Evolutionary conservation across 2,329 filamentous ascomycete species (phyloP).

Genomic region (Nothomitra cinnamomea): DNA sequence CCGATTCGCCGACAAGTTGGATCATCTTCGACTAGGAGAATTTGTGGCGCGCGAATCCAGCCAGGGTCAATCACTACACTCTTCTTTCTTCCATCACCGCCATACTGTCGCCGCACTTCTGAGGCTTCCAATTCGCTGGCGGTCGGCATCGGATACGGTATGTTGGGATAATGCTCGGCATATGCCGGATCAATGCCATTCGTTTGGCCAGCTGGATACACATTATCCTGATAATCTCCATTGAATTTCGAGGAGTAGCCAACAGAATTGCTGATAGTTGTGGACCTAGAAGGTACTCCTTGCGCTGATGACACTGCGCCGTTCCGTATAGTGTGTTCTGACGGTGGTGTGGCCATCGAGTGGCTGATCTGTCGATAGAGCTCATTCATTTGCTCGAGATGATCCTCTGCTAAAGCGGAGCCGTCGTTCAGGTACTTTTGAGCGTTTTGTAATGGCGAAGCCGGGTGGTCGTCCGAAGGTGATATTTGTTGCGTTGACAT

Average conservation of each 20-base stretch:
- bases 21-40: constrained; percentile 78
- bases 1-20: constrained; percentile 49
- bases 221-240: constrained; percentile 49
- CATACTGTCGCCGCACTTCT: constrained; percentile 28
- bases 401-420: constrained; percentile 43
- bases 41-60: constrained; percentile 53
- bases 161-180: constrained; percentile 85
- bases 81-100: constrained; percentile 39
- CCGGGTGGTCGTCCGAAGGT: constrained; percentile 42
- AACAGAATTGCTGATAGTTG: constrained; percentile 29
- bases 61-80: constrained; percentile 43
- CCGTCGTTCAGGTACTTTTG: constrained; percentile 49
- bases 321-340: constrained; percentile 31
- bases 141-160: constrained; percentile 59
- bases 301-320: not conserved
- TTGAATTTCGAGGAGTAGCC: constrained; percentile 31
- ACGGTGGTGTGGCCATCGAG: constrained; percentile 37
- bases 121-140: constrained; percentile 40
- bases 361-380: constrained; percentile 36
- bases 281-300: constrained; percentile 22
- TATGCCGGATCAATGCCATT: constrained; percentile 92
- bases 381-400: constrained; percentile 47
- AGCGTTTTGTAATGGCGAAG: constrained; percentile 51
- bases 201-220: constrained; percentile 81
- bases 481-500: constrained; percentile 25